These are phyloP conservation scores for Podosphaera aphanis DNA, from an alignment of 2,329 filamentous ascomycete genomes.

Conservation along the genomic window DNA sequence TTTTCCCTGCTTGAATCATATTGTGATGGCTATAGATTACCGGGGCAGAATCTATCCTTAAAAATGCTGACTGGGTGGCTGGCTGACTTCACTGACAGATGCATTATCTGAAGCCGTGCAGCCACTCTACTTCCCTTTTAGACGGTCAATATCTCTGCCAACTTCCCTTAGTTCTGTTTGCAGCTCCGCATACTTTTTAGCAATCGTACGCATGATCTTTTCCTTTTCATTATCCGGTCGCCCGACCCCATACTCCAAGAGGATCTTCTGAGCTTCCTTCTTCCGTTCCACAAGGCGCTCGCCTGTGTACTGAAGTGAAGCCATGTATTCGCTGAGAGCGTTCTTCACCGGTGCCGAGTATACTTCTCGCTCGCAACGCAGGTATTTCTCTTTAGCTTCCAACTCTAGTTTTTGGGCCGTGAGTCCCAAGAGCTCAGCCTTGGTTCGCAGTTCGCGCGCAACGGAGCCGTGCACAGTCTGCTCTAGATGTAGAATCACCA, in stretches of 20 bases:
- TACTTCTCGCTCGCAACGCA: conserved; percentile 9
- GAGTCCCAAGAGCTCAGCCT: conserved; percentile 7
- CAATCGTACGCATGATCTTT: conserved; percentile 15
- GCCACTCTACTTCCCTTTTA: conserved; percentile 4
- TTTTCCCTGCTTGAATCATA: no score
- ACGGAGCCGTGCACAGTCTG: conserved; percentile 12
- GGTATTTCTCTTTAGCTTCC: conserved; percentile 6
- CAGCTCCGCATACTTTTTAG: conserved; percentile 15
- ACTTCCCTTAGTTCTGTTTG: conserved; percentile 13
- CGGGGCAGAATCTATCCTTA: no score
- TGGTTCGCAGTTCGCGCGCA: conserved; percentile 8
- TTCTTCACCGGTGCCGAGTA: conserved; percentile 12
- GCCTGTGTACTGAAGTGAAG: conserved; percentile 10
- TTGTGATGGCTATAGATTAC: no score
- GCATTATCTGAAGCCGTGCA: no score
- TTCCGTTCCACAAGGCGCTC: conserved; percentile 12
- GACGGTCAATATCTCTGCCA: conserved; percentile 13
- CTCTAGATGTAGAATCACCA: conserved; percentile 13
- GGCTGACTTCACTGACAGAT: no score
- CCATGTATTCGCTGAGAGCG: conserved; percentile 11
- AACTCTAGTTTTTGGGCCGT: conserved; percentile 5
- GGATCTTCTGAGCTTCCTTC: conserved; percentile 8
- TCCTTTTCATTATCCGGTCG: conserved; percentile 10
- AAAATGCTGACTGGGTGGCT: no score
- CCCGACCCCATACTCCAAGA: conserved; percentile 15